phyloP scores from a whole-genome alignment of 345 rosid species.

The Noccaea caerulescens region DNA sequence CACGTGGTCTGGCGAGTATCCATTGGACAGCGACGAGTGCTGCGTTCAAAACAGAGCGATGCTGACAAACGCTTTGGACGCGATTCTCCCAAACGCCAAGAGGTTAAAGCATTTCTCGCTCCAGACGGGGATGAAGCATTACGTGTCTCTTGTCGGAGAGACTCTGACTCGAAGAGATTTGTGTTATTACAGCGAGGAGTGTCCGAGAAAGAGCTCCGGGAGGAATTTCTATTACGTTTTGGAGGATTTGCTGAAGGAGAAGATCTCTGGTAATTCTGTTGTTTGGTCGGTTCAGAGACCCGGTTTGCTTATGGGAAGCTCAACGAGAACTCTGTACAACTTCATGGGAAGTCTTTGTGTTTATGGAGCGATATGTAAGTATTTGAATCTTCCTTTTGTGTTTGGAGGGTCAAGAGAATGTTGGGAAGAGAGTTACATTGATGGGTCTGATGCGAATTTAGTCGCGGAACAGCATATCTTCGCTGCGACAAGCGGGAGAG shows the following conservation, averaged over 20 bases:
- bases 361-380: constrained; percentile 69
- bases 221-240: constrained; percentile 68
- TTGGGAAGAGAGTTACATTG: constrained; percentile 85
- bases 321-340: constrained; percentile 64
- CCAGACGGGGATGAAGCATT: constrained; percentile 90
- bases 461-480: constrained; percentile 87
- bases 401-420: constrained; percentile 85
- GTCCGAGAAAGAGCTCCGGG: constrained; percentile 52
- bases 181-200: constrained; percentile 56
- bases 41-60: constrained; percentile 67
- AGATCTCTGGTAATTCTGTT: constrained; percentile 47
- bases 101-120: constrained; percentile 72
- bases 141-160: constrained; percentile 53
- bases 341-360: constrained; percentile 80
- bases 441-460: constrained; percentile 69
- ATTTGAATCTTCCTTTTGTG: constrained; percentile 71
- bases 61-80: constrained; percentile 70
- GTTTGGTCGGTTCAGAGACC: constrained; percentile 86
- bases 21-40: constrained; percentile 62
- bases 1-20: constrained; percentile 75
- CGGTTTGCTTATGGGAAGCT: constrained; percentile 77
- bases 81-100: constrained; percentile 56
- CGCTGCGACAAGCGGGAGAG: constrained; percentile 60
- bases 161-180: constrained; percentile 32
- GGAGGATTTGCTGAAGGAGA: constrained; percentile 76